These are phyloP conservation scores for Nannizzia gypsea DNA, from an alignment of 2,329 filamentous ascomycete species.

Conservation along the genomic window DNA sequence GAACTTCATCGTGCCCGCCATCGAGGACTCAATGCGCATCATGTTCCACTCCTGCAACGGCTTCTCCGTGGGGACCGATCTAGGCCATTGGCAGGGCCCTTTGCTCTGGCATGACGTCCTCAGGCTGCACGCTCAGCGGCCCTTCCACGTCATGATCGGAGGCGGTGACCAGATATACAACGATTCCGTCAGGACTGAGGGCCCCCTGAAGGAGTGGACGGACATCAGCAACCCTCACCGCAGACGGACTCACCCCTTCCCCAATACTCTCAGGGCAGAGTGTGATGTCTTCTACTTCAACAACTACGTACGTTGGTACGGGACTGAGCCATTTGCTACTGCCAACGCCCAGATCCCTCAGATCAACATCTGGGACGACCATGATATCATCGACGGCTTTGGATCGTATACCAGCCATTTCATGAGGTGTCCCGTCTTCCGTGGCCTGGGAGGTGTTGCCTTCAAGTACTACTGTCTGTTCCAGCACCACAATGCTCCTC, in stretches of 20 bases:
- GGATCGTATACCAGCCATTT: conserved; percentile 56
- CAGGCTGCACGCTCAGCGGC: conserved; percentile 46
- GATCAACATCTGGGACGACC: conserved; percentile 55
- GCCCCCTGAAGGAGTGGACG: conserved; percentile 60
- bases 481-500: conserved; percentile 70
- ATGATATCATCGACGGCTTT: conserved; percentile 57
- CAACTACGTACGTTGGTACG: conserved; percentile 57
- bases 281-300: conserved; percentile 53
- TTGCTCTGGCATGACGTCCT: conserved; percentile 55
- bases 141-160: conserved; percentile 64
- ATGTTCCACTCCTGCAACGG: conserved; percentile 61
- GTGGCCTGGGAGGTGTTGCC: conserved; percentile 49
- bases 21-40: conserved; percentile 54
- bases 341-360: conserved; percentile 53
- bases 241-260: conserved; percentile 49
- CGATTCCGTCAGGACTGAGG: conserved; percentile 68
- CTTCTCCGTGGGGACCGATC: conserved; percentile 54
- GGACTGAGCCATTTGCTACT: conserved; percentile 49
- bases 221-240: conserved; percentile 49
- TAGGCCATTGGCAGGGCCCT: conserved; percentile 50
- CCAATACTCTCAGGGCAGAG: conserved; percentile 48
- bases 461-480: conserved; percentile 55
- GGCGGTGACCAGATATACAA: conserved; percentile 81
- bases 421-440: conserved; percentile 54
- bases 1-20: conserved; percentile 47